Percentiles rank a stretch among this genome's conserved stretches.
These are phyloP conservation scores for Protomyces gravidus DNA, from an alignment of 1,139 yeast genomes.

Conservation along the genomic window DNA sequence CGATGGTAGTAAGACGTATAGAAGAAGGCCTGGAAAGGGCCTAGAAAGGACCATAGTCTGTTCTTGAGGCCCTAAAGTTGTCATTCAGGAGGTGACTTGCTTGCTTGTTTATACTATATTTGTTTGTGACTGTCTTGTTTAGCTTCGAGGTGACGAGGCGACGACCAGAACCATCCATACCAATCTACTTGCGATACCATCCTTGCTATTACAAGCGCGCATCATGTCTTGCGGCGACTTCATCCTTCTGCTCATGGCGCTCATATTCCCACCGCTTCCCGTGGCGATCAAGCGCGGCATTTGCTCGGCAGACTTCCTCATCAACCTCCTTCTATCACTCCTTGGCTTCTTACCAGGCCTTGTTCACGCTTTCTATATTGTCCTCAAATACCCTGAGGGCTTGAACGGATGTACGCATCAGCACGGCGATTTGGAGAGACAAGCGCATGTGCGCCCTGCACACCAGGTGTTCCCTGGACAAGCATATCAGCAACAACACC, in stretches of 20 bases:
- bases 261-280: conserved; percentile 77
- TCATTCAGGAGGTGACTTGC: too few species aligned
- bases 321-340: conserved; percentile 68
- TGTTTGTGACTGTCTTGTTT: background rate
- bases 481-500: conserved; percentile 1
- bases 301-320: conserved; percentile 64
- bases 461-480: conserved; percentile 11
- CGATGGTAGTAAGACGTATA: too few species aligned
- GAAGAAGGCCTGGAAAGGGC: too few species aligned
- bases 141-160: background rate
- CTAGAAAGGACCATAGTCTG: too few species aligned
- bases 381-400: conserved; percentile 44
- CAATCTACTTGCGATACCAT: background rate
- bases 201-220: too few species aligned
- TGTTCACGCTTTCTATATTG: conserved; percentile 46
- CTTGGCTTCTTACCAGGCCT: conserved; percentile 80
- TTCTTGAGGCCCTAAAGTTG: too few species aligned
- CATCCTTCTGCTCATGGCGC: conserved; percentile 72
- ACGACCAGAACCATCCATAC: background rate
- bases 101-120: too few species aligned
- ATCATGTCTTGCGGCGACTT: conserved; percentile 48
- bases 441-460: conserved; percentile 2
- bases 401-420: conserved; percentile 12
- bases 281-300: conserved; percentile 74
- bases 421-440: conserved; percentile 18